phyloP scores from a whole-genome alignment of 441 rosid genomes.

The Croton laevigatus region DNA sequence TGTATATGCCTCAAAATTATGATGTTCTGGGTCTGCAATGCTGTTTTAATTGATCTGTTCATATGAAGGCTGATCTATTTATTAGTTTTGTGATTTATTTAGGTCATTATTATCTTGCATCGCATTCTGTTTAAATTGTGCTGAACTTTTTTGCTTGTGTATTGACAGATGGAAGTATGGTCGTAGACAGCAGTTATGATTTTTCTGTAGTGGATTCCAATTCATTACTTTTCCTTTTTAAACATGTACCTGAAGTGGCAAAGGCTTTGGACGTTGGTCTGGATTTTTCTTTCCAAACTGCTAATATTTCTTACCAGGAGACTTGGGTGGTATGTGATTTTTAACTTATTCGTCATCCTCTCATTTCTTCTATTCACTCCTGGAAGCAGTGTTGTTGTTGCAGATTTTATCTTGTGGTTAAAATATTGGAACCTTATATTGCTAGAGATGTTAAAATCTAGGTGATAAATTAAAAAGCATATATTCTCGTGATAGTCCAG shows the following conservation, averaged over 20 bases:
- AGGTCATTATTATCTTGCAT: not conserved
- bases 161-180: conserved; percentile 59
- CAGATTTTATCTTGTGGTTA: not conserved
- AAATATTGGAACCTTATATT: not conserved
- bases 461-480: not conserved
- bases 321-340: conserved; percentile 67
- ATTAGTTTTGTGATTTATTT: conserved; percentile 6
- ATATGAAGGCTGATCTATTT: not conserved
- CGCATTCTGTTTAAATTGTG: not conserved
- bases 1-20: conserved; percentile 7
- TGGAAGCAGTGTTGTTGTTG: not conserved
- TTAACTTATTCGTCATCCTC: not conserved
- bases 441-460: not conserved
- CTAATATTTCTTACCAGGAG: conserved; percentile 42
- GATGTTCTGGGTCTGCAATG: not conserved
- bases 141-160: conserved; percentile 20
- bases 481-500: not conserved
- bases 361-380: not conserved
- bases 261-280: conserved; percentile 51
- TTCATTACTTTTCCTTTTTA: conserved; percentile 64
- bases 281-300: conserved; percentile 46
- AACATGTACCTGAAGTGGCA: conserved; percentile 66
- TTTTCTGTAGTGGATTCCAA: conserved; percentile 83
- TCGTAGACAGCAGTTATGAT: conserved; percentile 66
- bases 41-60: conserved; percentile 1